Conservation (phyloP, 176 grass and related monocot genomes). For the Oryza meyeriana region DNA sequence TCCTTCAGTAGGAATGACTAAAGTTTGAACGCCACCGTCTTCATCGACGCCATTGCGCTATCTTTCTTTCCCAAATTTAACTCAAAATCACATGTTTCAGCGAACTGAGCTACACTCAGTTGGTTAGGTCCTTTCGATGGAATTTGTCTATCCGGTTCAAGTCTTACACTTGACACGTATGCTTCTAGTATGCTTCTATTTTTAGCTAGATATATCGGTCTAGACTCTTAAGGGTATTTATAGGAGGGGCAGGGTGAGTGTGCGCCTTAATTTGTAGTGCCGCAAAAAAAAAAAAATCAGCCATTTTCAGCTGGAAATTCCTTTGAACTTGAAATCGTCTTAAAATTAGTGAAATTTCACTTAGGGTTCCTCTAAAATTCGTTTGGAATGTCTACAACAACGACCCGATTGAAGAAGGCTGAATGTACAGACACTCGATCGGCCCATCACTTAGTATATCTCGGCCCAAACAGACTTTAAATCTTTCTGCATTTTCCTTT, state of each 20-base stretch:
- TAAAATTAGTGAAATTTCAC: neutral
- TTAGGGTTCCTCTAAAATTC: neutral
- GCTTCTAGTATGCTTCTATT: too few species aligned
- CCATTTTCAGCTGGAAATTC: too few species aligned
- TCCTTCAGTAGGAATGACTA: neutral
- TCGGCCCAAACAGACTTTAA: neutral
- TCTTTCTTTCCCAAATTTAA: neutral
- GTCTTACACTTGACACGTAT: too few species aligned
- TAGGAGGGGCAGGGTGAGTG: too few species aligned
- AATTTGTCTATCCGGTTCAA: too few species aligned
- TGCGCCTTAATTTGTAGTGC: too few species aligned
- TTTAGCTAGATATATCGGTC: too few species aligned
- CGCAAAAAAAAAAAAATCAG: too few species aligned
- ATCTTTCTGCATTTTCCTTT: too few species aligned
- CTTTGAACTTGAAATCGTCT: neutral
- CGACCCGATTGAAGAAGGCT: neutral
- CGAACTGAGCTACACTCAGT: too few species aligned
- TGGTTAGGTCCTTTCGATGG: too few species aligned
- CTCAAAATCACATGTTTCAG: neutral
- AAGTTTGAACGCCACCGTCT: neutral
- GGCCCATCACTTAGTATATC: neutral
- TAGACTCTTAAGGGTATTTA: too few species aligned
- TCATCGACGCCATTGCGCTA: neutral
- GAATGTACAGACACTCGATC: neutral
- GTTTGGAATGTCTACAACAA: neutral